These are phyloP conservation scores for Arabidopsis arenosa DNA, from an alignment of 345 rosid genomes.

Conservation along the genomic window DNA sequence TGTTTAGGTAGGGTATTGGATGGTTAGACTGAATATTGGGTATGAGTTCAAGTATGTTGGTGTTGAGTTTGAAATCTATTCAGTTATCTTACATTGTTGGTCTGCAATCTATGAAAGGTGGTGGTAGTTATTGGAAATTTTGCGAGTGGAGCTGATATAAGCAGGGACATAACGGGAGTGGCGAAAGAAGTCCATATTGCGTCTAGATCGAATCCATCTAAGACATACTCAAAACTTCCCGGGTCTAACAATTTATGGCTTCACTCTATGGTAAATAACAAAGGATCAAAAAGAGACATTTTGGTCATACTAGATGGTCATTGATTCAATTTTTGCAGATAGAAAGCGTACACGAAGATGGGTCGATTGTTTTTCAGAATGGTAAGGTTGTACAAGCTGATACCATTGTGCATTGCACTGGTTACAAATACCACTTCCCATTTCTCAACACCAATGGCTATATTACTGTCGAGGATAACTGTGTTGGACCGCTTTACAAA, in stretches of 20 bases:
- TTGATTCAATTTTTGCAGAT: slow-evolving; percentile 54
- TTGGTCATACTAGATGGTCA: background rate
- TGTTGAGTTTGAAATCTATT: background rate
- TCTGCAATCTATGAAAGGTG: slow-evolving; percentile 50
- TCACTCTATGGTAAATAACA: slow-evolving; percentile 71
- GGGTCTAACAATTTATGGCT: slow-evolving; percentile 70
- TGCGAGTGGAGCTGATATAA: slow-evolving; percentile 71
- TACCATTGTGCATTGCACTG: slow-evolving; percentile 80
- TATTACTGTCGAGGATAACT: slow-evolving; percentile 73
- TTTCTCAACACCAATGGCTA: slow-evolving; percentile 75
- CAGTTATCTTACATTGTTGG: background rate
- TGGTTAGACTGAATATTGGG: background rate
- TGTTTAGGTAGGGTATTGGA: background rate
- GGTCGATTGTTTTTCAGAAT: slow-evolving; percentile 60
- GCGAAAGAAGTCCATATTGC: slow-evolving; percentile 87
- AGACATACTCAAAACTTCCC: slow-evolving; percentile 50
- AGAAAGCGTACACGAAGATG: slow-evolving; percentile 61
- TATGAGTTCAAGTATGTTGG: background rate
- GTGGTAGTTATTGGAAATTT: slow-evolving; percentile 74
- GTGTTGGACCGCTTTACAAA: slow-evolving; percentile 84
- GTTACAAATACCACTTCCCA: slow-evolving; percentile 88
- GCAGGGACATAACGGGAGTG: slow-evolving; percentile 63
- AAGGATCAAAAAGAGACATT: background rate
- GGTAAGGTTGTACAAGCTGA: slow-evolving; percentile 61
- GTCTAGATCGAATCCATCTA: slow-evolving; percentile 60